These are phyloP conservation scores for Chenopodium quinoa DNA, from an alignment of 148 eudicot species.

Conservation along the genomic window DNA sequence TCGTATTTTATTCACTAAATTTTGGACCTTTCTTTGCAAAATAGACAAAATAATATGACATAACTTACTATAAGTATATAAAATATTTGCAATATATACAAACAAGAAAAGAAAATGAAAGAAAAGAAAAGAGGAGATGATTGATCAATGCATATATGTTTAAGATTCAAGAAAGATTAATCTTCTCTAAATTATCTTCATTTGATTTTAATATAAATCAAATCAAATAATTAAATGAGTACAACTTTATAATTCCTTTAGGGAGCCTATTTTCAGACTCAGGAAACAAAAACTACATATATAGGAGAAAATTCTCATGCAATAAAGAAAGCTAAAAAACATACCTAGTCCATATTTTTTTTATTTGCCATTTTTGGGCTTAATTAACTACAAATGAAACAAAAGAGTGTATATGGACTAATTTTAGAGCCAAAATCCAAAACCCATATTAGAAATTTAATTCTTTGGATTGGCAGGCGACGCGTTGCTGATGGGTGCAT, in stretches of 20 bases:
- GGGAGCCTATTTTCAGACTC: background rate
- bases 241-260: background rate
- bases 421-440: background rate
- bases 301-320: background rate
- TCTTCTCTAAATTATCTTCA: background rate
- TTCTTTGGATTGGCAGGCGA: background rate
- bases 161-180: background rate
- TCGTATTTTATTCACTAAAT: too few relatives aligned
- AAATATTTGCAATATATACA: too few relatives aligned
- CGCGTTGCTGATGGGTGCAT: background rate
- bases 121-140: background rate
- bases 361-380: background rate
- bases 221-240: background rate
- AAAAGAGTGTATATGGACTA: background rate
- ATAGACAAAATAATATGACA: too few relatives aligned
- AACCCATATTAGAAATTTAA: background rate
- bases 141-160: background rate
- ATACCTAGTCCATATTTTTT: background rate
- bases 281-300: slow-evolving; percentile 7
- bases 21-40: too few relatives aligned
- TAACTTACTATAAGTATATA: too few relatives aligned
- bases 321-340: background rate
- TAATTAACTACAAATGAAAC: background rate
- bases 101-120: background rate
- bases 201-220: background rate